These are phyloP conservation scores for Exsudoporus frostii DNA, from an alignment of 768 basidiomycete genomes.

Conservation along the genomic window DNA sequence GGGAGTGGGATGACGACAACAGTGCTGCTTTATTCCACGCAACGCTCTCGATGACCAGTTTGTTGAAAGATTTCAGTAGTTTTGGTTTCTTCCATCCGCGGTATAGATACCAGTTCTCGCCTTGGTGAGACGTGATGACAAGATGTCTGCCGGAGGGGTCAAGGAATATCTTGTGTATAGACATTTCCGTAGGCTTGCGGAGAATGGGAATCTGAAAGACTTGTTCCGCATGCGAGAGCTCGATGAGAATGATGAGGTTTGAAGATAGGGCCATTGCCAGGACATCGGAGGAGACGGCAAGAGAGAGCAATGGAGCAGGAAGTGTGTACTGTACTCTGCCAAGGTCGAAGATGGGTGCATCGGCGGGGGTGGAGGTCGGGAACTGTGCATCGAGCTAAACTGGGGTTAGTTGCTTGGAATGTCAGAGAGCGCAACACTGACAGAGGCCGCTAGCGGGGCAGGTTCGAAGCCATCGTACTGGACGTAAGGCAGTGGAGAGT, in stretches of 20 bases:
- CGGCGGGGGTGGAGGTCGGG: constrained; percentile 31
- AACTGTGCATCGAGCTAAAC: constrained; percentile 30
- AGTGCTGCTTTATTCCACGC: constrained; percentile 83
- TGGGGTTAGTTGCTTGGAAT: constrained; percentile 7
- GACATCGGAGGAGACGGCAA: constrained; percentile 83
- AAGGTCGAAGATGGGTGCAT: constrained; percentile 74
- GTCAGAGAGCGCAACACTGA: constrained; percentile 1
- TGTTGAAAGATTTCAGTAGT: constrained; percentile 69
- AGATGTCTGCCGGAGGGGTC: constrained; percentile 94
- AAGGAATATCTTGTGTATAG: constrained; percentile 80
- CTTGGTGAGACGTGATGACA: constrained; percentile 78
- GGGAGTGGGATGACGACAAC: constrained; percentile 60
- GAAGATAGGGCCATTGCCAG: constrained; percentile 80
- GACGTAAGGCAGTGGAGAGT: constrained; percentile 51
- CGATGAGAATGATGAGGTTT: constrained; percentile 82
- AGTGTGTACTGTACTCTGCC: constrained; percentile 86
- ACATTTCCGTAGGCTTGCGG: constrained; percentile 70
- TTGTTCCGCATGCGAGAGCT: constrained; percentile 83
- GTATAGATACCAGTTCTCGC: constrained; percentile 93
- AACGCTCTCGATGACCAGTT: constrained; percentile 85
- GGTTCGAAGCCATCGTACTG: constrained; percentile 90
- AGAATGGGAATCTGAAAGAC: constrained; percentile 78
- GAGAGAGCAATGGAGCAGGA: constrained; percentile 76
- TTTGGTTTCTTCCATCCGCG: constrained; percentile 78
- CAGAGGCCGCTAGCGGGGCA: constrained; percentile 44